phyloP scores from a whole-genome alignment of 805 yeast genomes.

The Teunomyces gatunensis region DNA sequence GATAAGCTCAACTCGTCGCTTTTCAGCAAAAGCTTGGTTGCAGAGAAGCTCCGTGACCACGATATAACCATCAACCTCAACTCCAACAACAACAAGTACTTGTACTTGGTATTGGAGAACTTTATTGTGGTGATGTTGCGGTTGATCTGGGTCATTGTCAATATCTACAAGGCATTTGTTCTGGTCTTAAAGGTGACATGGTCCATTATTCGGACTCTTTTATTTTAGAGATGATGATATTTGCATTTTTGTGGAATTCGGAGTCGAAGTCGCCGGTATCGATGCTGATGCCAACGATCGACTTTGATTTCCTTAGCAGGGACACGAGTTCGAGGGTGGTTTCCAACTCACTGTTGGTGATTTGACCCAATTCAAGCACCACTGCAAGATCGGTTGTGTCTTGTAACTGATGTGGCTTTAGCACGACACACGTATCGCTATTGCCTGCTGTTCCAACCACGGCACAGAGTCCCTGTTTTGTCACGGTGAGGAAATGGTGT shows the following conservation, averaged over 20 bases:
- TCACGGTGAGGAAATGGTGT: constrained; percentile 48
- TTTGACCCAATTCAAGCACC: constrained; percentile 28
- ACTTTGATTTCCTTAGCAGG: constrained; percentile 13
- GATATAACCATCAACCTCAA: constrained; percentile 14
- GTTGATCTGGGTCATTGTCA: constrained; percentile 57
- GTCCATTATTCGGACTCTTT: constrained; percentile 8
- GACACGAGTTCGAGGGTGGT: constrained; percentile 11
- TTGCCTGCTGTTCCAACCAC: constrained; percentile 51
- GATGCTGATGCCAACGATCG: constrained; percentile 36
- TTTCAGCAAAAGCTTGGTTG: constrained; percentile 22
- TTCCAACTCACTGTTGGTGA: constrained; percentile 15
- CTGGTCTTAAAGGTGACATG: constrained; percentile 15
- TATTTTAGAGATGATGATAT: constrained; percentile 6
- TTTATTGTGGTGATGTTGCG: constrained; percentile 50
- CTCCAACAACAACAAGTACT: constrained; percentile 27
- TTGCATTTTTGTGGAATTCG: constrained; percentile 9
- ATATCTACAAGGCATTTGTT: constrained; percentile 38
- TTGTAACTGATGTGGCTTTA: constrained; percentile 21
- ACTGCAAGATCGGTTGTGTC: constrained; percentile 11
- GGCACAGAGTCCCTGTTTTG: constrained; percentile 48
- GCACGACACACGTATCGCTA: constrained; percentile 45
- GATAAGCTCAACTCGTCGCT: constrained; percentile 41
- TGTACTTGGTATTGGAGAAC: constrained; percentile 50
- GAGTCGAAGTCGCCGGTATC: constrained; percentile 40
- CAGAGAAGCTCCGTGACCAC: constrained; percentile 19